phyloP scores from a whole-genome alignment of 495 filamentous ascomycete genomes.

The Copromyces sp. region DNA sequence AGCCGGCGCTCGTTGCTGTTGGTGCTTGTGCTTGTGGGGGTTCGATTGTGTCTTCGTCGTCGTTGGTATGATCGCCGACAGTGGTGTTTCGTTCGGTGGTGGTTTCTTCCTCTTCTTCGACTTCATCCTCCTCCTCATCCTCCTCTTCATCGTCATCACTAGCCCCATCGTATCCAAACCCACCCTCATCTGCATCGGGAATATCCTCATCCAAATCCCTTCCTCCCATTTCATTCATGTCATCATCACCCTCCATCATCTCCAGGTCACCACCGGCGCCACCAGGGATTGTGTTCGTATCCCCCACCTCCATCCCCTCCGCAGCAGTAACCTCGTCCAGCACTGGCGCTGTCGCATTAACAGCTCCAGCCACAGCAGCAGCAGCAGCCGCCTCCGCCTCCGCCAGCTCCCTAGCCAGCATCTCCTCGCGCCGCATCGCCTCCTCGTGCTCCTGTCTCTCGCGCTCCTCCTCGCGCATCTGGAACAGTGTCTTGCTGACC shows the following conservation, averaged over 20 bases:
- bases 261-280: slow-evolving; percentile 8
- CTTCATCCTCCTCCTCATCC: slow-evolving; percentile 21
- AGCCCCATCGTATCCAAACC: slow-evolving; percentile 34
- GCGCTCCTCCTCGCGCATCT: slow-evolving; percentile 65
- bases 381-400: slow-evolving; percentile 40
- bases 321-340: background rate
- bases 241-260: slow-evolving; percentile 19
- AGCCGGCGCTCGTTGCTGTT: slow-evolving; percentile 16
- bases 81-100: background rate
- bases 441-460: slow-evolving; percentile 73
- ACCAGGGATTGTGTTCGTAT: slow-evolving; percentile 25
- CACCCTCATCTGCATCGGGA: slow-evolving; percentile 47
- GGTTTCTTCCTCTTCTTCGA: slow-evolving; percentile 18
- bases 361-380: slow-evolving; percentile 20
- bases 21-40: slow-evolving; percentile 7
- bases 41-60: slow-evolving; percentile 5
- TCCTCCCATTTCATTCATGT: slow-evolving; percentile 18
- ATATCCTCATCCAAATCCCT: slow-evolving; percentile 58
- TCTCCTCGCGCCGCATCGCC: slow-evolving; percentile 59
- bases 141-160: slow-evolving; percentile 31
- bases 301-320: slow-evolving; percentile 41
- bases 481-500: slow-evolving; percentile 63
- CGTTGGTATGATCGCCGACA: background rate
- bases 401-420: slow-evolving; percentile 53
- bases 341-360: slow-evolving; percentile 17